phyloP scores from a whole-genome alignment of 108 stramenopile genomes.

The Nitzschia sp. region DNA sequence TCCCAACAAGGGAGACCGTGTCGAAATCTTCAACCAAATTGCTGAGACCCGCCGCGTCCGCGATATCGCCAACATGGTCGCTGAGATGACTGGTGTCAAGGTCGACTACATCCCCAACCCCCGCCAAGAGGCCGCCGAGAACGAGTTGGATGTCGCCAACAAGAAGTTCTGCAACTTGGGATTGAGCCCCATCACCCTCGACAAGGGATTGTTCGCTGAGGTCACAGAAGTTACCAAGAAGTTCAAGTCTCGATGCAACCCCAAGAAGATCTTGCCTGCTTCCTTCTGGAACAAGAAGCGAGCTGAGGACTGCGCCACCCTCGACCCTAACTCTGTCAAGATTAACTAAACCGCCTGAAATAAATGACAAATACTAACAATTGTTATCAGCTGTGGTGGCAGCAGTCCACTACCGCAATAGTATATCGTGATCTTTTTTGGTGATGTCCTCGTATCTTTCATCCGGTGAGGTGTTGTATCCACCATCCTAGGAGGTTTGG shows the following conservation, averaged over 20 bases:
- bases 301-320: conserved; percentile 75
- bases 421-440: too few species aligned
- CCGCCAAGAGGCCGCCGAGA: conserved; percentile 96
- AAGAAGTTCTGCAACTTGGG: conserved; percentile 93
- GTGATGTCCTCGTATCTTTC: too few species aligned
- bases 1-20: conserved; percentile 82
- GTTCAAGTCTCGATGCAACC: conserved; percentile 91
- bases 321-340: conserved; percentile 74
- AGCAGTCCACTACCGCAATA: too few species aligned
- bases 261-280: conserved; percentile 89
- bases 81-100: conserved; percentile 87
- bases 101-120: conserved; percentile 94
- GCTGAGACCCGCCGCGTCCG: conserved; percentile 96
- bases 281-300: conserved; percentile 96
- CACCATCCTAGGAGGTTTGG: too few species aligned
- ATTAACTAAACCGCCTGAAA: conserved; percentile 23
- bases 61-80: conserved; percentile 91
- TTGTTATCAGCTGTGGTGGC: too few species aligned
- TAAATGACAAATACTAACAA: background rate
- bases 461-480: too few species aligned
- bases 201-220: conserved; percentile 89
- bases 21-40: conserved; percentile 97
- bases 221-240: conserved; percentile 91
- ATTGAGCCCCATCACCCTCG: conserved; percentile 89
- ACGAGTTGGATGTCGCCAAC: conserved; percentile 97